Base-by-base conservation (phyloP, 371 early-diverging fungal genomes). In the Rhizomucor miehei region DNA sequence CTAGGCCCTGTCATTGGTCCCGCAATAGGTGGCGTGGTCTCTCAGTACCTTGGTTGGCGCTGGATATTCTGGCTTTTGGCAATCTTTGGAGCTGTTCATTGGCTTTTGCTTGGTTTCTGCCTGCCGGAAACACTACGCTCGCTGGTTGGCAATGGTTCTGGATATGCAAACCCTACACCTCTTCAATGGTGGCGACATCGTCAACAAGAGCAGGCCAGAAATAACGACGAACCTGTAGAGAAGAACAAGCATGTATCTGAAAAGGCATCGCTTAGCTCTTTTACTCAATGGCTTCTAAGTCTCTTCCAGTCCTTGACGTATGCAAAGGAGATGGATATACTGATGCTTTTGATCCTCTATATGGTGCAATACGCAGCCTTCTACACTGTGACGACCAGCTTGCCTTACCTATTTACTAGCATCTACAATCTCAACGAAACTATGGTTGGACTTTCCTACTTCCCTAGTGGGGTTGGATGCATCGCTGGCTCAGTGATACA, bases 61-160 rank as follows among this genome's bases (percentile, higher is more conserved):
- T 70, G 65, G 62, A 69, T 62, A 12, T 75, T 71, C 58, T 69
- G 75, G 75, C 43, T 70, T 10, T 19, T 70, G 6, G 40, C 59
- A 0, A 63, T 69, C 3, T 12, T 67, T 23, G 67, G 67, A 10
- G 50, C 48, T 13, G 12, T 49, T 14, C 29, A 62, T 34, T 45
- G 63, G 6, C 35, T 55, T 3, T 13, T 56, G 13, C 53, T 69
- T 10, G 41, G 47, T 1, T 55, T 71, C 39, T 55, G 63, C 51
- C 35, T 75, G 0, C 72, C 69, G 0, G 75, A 75, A 46, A 75
- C 75, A 0, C 45, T 85, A 21, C 71, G 82, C 16, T 62, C 77
- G 0, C 58, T 83, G 3, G 84, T 81, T 1, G 68, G 71, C 3
- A 61, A 73, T 44, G 73, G 77, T 2, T 70, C 71, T 16, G 65